These are phyloP conservation scores for Amoebophrya sp. DNA, from an alignment of 169 alveolate species.

Conservation along the genomic window DNA sequence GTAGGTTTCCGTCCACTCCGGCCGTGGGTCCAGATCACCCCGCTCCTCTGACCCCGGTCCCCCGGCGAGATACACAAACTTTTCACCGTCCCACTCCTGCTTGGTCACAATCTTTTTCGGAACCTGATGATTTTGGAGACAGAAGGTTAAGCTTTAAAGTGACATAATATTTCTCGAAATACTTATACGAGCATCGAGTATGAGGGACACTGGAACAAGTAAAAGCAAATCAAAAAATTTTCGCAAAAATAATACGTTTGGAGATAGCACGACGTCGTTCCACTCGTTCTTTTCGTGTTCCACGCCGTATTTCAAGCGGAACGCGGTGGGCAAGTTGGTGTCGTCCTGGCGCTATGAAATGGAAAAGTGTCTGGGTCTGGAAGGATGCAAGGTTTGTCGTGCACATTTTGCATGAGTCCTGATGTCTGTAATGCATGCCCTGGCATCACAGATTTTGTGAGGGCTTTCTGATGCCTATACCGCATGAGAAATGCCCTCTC, in stretches of 20 bases:
- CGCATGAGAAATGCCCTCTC: no score
- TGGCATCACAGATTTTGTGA: no score
- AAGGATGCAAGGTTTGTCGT: no score
- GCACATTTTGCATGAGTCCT: no score
- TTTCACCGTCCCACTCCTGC: constrained; percentile 13
- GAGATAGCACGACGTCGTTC: constrained; percentile 15
- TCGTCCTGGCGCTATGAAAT: constrained; percentile 25
- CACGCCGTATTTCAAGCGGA: background rate
- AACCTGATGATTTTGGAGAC: no score
- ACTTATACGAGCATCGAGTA: background rate
- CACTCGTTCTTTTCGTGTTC: constrained; percentile 17
- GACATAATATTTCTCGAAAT: background rate
- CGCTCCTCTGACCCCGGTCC: background rate
- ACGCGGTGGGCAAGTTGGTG: background rate
- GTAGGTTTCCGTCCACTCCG: constrained; percentile 9
- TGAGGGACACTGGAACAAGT: background rate
- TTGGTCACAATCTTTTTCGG: background rate
- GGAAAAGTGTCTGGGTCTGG: no score
- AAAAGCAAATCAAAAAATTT: background rate
- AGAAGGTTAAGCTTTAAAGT: no score
- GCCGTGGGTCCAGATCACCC: background rate
- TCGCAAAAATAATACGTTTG: background rate
- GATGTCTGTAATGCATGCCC: no score
- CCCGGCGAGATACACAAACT: background rate
- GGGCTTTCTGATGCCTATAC: no score